Base-by-base conservation (phyloP, 2,329 filamentous ascomycete species). In the Aspergillus carbonarius region DNA sequence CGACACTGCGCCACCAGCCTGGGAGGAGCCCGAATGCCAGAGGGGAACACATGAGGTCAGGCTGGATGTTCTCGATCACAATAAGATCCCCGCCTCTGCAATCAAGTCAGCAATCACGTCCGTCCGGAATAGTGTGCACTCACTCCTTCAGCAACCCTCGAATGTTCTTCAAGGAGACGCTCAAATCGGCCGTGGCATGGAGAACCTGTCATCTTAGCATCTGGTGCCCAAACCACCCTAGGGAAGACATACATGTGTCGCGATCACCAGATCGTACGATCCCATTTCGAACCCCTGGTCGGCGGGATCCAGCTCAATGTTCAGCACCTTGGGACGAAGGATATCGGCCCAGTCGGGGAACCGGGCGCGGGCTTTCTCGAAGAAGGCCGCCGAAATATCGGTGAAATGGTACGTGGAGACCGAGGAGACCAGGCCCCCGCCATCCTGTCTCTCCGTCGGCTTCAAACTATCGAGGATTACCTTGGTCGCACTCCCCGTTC, bases 301-400 rank as follows among this genome's bases (percentile, higher is more conserved):
- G 7, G 35, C 42, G 1, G 72, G 70, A 13, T 68, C 61, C 15
- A 62, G 58, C 40, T 69, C 66, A 4, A 73, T 68, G 42, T 76
- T 67, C 6, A 74, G 61, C 0, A 61, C 40, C 34, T 68, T 63
- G 50, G 69, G 74, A 1, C 60, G 60, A 53, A 76, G 68, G 8
- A 73, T 63, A 18, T 64, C 56, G 3, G 52, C 57, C 65, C 66
- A 70, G 15, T 57, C 1, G 5, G 62, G 56, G 53, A 72, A 70
- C 8, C 60, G 59, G 12, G 60, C 54, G 9, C 66, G 62, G 1
- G 68, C 68, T 20, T 66, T 69, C 32, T 69, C 65, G 20, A 72
- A 72, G 34, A 72, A 71, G 0, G 64, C 64, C 1, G 62, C 60
- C 1, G 67, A 69, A 17, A 73, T 66, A 40, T 73, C 71, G 1